These are phyloP conservation scores for Hibiscus trionum DNA, from an alignment of 345 rosid genomes.

Conservation along the genomic window DNA sequence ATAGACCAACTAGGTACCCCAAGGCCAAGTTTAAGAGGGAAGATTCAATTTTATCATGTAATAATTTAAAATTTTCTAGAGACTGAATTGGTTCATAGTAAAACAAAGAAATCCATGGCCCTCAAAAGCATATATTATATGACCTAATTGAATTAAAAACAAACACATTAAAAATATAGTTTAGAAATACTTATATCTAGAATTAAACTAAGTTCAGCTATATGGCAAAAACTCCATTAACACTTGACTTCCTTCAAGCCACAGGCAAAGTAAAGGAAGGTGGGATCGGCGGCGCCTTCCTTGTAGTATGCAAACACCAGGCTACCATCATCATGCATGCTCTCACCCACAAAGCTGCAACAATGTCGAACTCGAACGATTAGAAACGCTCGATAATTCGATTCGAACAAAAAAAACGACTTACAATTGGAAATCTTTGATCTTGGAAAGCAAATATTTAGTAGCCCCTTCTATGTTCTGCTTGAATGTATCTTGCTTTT, in stretches of 20 bases:
- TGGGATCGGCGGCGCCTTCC: conserved; percentile 79
- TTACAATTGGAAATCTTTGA: conserved; percentile 76
- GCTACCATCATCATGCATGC: conserved; percentile 67
- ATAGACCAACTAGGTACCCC: too few species aligned
- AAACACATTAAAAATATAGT: not conserved
- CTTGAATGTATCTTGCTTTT: conserved; percentile 54
- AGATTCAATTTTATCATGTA: too few species aligned
- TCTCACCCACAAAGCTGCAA: conserved; percentile 84
- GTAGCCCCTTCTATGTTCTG: conserved; percentile 74
- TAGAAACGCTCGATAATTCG: not conserved
- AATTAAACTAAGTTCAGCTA: not conserved
- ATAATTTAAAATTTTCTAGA: too few species aligned
- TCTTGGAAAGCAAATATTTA: conserved; percentile 60
- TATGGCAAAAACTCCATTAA: conserved; percentile 6
- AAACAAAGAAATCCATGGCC: too few species aligned
- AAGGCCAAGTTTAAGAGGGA: too few species aligned
- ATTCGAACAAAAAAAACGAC: not conserved
- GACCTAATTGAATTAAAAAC: not conserved
- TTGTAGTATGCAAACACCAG: conserved; percentile 79
- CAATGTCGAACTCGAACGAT: not conserved
- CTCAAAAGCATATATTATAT: too few species aligned
- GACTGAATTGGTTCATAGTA: too few species aligned
- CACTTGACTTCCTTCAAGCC: conserved; percentile 88
- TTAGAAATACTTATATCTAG: not conserved
- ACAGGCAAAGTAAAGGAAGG: conserved; percentile 63